Evolutionary conservation across 2,329 filamentous ascomycete species (phyloP).

Genomic region (Aspergillus felis): DNA sequence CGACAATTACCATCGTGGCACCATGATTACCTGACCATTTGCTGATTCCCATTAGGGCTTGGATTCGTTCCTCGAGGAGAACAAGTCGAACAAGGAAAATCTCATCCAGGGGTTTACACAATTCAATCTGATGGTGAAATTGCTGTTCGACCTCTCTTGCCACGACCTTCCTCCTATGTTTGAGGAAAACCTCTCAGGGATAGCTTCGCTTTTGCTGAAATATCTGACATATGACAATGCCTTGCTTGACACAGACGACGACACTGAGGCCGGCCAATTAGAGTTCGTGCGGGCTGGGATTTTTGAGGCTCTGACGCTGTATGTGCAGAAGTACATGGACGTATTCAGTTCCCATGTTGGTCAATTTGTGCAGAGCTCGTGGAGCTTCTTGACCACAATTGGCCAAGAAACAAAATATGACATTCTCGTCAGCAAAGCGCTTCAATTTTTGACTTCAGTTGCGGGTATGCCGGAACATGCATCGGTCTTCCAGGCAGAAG

Average conservation of each 20-base stretch:
- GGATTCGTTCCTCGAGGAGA: slow-evolving; percentile 62
- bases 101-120: slow-evolving; percentile 78
- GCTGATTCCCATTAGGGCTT: slow-evolving; percentile 36
- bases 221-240: slow-evolving; percentile 87
- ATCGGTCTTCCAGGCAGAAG: slow-evolving; percentile 76
- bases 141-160: slow-evolving; percentile 94
- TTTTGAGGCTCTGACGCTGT: slow-evolving; percentile 84
- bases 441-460: slow-evolving; percentile 91
- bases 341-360: slow-evolving; percentile 77
- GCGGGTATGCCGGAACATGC: slow-evolving; percentile 75
- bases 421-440: slow-evolving; percentile 84
- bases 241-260: slow-evolving; percentile 78
- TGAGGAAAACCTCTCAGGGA: slow-evolving; percentile 76
- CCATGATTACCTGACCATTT: background rate
- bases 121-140: slow-evolving; percentile 82
- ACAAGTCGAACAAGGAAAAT: slow-evolving; percentile 68
- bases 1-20: background rate
- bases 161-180: slow-evolving; percentile 94
- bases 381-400: slow-evolving; percentile 83
- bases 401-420: slow-evolving; percentile 91
- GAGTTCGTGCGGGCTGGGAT: slow-evolving; percentile 92
- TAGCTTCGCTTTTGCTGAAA: slow-evolving; percentile 80
- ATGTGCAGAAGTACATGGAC: slow-evolving; percentile 92
- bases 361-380: slow-evolving; percentile 84
- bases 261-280: slow-evolving; percentile 77